Percentiles rank a stretch among this genome's conserved stretches.
Evolutionary conservation across 2,329 filamentous ascomycete genomes (phyloP).

Genomic region (Xylaria digitata): DNA sequence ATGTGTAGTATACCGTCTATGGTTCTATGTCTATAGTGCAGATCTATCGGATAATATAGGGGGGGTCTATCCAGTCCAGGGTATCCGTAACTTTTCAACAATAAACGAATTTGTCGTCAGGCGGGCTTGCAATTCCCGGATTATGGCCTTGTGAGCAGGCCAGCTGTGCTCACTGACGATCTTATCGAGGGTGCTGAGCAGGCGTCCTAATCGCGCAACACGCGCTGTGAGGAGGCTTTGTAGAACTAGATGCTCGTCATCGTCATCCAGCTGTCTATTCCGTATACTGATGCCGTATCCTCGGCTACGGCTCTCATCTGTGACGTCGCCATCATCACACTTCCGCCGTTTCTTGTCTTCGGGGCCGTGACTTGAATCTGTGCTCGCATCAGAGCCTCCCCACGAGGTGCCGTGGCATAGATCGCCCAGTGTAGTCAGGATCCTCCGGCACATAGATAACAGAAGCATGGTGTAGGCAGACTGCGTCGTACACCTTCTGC

Average conservation of each 20-base stretch:
- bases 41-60: background rate
- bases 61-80: constrained; percentile 31
- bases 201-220: constrained; percentile 34
- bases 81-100: constrained; percentile 30
- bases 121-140: constrained; percentile 34
- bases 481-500: constrained; percentile 33
- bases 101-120: constrained; percentile 31
- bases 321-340: constrained; percentile 14
- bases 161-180: constrained; percentile 35
- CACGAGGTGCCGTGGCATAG: constrained; percentile 28
- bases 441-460: constrained; percentile 37
- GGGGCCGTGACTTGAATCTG: constrained; percentile 5
- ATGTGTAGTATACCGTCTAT: constrained; percentile 11
- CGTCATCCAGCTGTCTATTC: constrained; percentile 37
- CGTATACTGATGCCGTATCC: constrained; percentile 39
- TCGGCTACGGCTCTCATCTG: constrained; percentile 22
- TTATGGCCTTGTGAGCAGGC: constrained; percentile 36
- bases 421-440: constrained; percentile 30
- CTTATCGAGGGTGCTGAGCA: constrained; percentile 33
- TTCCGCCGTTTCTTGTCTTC: constrained; percentile 29
- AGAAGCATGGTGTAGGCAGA: constrained; percentile 39
- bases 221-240: constrained; percentile 38
- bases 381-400: constrained; percentile 8
- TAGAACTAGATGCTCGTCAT: constrained; percentile 38
- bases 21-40: constrained; percentile 19